Evolutionary conservation across 2,329 filamentous ascomycete genomes (phyloP).

Genomic region (Podosphaera xanthii): DNA sequence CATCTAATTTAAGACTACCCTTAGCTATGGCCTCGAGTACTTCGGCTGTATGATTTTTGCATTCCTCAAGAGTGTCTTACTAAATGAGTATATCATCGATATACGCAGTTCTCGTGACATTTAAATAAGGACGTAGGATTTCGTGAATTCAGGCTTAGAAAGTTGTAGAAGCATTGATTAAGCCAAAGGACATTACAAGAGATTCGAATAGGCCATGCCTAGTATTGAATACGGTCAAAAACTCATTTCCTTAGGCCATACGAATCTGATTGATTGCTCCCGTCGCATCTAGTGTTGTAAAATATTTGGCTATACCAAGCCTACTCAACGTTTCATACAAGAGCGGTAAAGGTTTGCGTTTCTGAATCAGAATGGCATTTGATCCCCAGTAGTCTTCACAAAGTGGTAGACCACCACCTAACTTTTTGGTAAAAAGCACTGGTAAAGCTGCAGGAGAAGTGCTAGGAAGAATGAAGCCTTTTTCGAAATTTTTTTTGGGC

Average conservation of each 20-base stretch:
- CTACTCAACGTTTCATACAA: too few species aligned
- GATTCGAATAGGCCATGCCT: neutral
- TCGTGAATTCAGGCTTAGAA: conserved; percentile 2
- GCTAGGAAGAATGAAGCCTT: too few species aligned
- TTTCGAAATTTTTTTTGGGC: too few species aligned
- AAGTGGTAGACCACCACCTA: too few species aligned
- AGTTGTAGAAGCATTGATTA: neutral
- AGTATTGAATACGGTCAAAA: neutral
- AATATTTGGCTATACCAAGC: too few species aligned
- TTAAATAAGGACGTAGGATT: neutral
- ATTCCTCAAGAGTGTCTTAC: neutral
- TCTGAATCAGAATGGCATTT: too few species aligned
- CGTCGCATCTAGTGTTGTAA: too few species aligned
- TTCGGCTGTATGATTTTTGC: conserved; percentile 1
- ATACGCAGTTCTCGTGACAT: neutral
- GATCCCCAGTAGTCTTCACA: too few species aligned
- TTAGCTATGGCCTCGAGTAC: neutral
- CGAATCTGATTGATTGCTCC: neutral
- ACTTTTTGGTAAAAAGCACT: too few species aligned
- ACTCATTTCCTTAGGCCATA: neutral
- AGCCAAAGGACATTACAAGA: neutral
- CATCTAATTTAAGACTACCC: neutral
- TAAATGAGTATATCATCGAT: conserved; percentile 2
- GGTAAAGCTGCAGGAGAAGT: too few species aligned
- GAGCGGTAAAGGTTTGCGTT: too few species aligned